Base-by-base conservation (phyloP, 495 filamentous ascomycete genomes). In the Neurospora hispaniola region DNA sequence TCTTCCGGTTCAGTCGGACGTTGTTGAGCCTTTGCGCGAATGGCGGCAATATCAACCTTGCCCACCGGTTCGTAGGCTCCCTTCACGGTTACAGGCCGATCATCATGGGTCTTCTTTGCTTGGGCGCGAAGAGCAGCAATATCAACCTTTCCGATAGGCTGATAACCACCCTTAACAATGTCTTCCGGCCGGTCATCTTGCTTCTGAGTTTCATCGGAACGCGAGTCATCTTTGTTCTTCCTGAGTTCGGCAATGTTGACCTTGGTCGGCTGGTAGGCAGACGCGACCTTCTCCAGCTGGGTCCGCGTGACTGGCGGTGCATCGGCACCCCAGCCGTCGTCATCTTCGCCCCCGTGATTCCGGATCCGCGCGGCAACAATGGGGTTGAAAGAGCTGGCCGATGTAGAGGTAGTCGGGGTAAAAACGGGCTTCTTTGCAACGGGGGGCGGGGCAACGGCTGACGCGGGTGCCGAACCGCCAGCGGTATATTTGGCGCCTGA, bases 261-360 rank as follows among this genome's bases (percentile, higher is more conserved):
- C 79, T 93, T 96, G 5, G 94, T 98, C 10, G 96, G 96, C 77
- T 93, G 89, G 79, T 99, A 99, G 20, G 96, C 94, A 31, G 96
- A 87, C 74, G 90, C 86, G 31, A 99, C 96, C 81, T 96, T 98
- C 80, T 98, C 91, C n/a, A 99, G 81, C 78, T 95, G 88, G 35
- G 89, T 92, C 74, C 96, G 87, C 62, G 93, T 94, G 43, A 97
- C 88, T 9, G 88, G 92, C 2, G 96, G 96, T 3, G 96, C 96
- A 87, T 98, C 95, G n/a, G 86, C 87, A 62, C 96, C 96, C 96
- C 96, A 98, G 31, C 96, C 96, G 83, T 98, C 96, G 72, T 88
- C 86, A 44, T 84, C 83, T 62, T 84, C 82, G 71, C 83, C 78
- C 11, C 84, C 76, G 10, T 81, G 79, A 44, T 76, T 78, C 72